Conservation (phyloP, 768 basidiomycete species). For the Lactifluus piperatus region DNA sequence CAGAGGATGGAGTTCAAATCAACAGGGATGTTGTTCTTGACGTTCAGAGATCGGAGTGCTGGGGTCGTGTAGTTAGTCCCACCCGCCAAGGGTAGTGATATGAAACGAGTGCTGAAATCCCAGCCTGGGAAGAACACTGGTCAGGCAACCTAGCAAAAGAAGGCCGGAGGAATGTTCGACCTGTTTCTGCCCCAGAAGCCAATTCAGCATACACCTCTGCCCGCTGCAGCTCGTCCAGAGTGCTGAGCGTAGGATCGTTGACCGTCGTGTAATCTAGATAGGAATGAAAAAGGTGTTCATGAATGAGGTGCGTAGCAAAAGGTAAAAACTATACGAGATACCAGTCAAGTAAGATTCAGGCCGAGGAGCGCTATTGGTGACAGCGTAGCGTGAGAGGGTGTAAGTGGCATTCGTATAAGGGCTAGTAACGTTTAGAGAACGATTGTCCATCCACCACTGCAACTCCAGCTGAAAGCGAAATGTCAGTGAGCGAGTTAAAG, state of each 20-base stretch:
- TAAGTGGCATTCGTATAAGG: slow-evolving; percentile 63
- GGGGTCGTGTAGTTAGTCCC: slow-evolving; percentile 37
- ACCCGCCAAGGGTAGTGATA: slow-evolving; percentile 32
- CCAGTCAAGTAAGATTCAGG: slow-evolving; percentile 76
- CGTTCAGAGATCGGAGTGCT: slow-evolving; percentile 61
- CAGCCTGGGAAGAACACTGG: slow-evolving; percentile 21
- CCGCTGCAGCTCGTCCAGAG: slow-evolving; percentile 51
- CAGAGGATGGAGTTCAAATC: slow-evolving; percentile 83
- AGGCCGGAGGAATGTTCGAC: slow-evolving; percentile 27
- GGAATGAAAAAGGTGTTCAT: neutral
- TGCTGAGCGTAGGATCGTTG: slow-evolving; percentile 49
- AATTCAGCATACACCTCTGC: slow-evolving; percentile 76
- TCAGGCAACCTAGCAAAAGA: neutral
- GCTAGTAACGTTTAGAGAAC: slow-evolving; percentile 56
- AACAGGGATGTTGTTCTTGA: slow-evolving; percentile 60
- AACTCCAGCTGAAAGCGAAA: slow-evolving; percentile 52
- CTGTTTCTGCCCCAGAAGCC: slow-evolving; percentile 81
- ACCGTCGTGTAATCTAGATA: slow-evolving; percentile 74
- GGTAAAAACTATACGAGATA: slow-evolving; percentile 24
- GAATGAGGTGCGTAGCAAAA: neutral
- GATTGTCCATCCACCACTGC: slow-evolving; percentile 72
- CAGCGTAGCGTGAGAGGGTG: slow-evolving; percentile 62
- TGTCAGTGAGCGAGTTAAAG: neutral
- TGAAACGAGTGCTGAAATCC: slow-evolving; percentile 37
- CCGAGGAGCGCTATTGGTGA: slow-evolving; percentile 77